These are phyloP conservation scores for Penstemon barbatus DNA, from an alignment of 257 asterid genomes.

Conservation along the genomic window DNA sequence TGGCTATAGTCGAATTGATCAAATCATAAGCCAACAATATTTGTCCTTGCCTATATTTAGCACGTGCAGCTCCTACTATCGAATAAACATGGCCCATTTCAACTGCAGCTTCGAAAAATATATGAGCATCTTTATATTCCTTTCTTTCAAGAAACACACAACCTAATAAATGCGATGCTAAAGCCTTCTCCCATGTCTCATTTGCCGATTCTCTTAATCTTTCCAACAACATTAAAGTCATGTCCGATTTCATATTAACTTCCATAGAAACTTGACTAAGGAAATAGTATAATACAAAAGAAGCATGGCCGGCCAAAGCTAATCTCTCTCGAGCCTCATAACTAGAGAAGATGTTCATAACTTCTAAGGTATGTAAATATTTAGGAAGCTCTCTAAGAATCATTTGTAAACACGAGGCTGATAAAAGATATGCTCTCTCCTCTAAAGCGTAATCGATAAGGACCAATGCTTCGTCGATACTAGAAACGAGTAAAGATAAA, in stretches of 20 bases:
- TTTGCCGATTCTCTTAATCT: constrained; percentile 77
- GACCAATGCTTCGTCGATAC: constrained; percentile 60
- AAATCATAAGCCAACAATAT: constrained; percentile 74
- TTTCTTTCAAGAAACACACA: constrained; percentile 89
- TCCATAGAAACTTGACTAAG: constrained; percentile 83
- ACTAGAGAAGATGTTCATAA: constrained; percentile 57
- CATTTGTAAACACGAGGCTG: constrained; percentile 93
- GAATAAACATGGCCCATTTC: constrained; percentile 80
- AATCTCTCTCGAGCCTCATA: constrained; percentile 66
- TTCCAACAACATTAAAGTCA: constrained; percentile 80
- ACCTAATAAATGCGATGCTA: constrained; percentile 79
- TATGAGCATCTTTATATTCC: constrained; percentile 87
- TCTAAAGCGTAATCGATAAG: constrained; percentile 77
- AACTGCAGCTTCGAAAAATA: constrained; percentile 75
- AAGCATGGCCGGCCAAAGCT: constrained; percentile 70
- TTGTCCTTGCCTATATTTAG: constrained; percentile 81
- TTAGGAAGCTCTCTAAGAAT: constrained; percentile 81
- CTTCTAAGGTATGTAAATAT: constrained; percentile 59
- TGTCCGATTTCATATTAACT: constrained; percentile 71
- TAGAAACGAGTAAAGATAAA: constrained; percentile 63
- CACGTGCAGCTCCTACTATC: constrained; percentile 74
- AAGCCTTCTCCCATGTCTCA: constrained; percentile 76
- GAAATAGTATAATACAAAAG: constrained; percentile 72
- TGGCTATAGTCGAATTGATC: constrained; percentile 72
- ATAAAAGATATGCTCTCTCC: constrained; percentile 76